phyloP scores from a whole-genome alignment of 106 monocot species.

The Dendrobium nobile region DNA sequence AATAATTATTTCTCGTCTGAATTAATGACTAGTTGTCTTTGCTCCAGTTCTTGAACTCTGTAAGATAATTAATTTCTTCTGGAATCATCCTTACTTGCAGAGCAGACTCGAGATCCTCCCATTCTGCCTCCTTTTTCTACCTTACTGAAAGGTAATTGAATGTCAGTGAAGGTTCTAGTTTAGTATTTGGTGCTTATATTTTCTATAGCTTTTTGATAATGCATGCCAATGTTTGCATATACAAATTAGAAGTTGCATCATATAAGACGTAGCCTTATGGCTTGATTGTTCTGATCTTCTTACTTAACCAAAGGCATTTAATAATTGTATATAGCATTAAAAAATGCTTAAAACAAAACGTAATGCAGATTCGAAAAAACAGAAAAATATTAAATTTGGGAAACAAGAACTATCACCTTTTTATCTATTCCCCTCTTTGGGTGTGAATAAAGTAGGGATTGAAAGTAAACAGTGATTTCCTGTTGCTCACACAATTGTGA shows the following conservation, averaged over 20 bases:
- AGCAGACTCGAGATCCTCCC: conserved; percentile 84
- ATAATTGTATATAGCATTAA: background rate
- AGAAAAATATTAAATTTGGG: background rate
- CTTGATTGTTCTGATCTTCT: background rate
- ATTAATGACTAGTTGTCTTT: background rate
- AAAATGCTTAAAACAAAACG: background rate
- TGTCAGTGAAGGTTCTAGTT: background rate
- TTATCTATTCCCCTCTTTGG: no score
- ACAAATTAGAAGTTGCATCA: background rate
- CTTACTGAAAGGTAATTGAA: conserved; percentile 57
- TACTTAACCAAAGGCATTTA: background rate
- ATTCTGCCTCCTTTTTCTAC: conserved; percentile 79
- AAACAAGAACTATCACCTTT: background rate
- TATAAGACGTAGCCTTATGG: background rate
- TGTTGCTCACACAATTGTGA: no score
- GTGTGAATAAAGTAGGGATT: no score
- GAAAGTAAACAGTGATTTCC: no score
- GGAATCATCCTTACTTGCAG: conserved; percentile 18
- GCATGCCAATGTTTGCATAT: background rate
- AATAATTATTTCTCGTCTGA: background rate
- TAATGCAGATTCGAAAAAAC: background rate
- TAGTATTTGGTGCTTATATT: background rate
- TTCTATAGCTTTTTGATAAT: background rate
- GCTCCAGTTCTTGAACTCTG: background rate
- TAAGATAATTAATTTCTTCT: conserved; percentile 3